Conservation (phyloP, 148 eudicot genomes). For the Euryodendron excelsum region DNA sequence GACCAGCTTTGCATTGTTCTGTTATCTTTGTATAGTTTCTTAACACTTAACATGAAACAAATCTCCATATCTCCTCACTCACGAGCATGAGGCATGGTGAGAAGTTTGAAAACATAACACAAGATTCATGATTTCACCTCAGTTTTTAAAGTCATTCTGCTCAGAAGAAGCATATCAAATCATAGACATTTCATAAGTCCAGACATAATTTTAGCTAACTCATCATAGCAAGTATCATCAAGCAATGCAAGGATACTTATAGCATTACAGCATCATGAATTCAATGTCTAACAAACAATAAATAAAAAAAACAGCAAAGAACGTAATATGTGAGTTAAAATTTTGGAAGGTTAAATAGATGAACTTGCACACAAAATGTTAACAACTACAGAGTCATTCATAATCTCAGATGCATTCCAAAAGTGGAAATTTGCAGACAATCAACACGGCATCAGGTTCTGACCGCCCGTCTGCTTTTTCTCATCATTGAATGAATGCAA, state of each 20-base stretch:
- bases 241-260: background rate
- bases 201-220: constrained; percentile 35
- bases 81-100: too few species aligned
- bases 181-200: constrained; percentile 41
- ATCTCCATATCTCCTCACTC: too few species aligned
- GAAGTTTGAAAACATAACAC: too few species aligned
- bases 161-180: constrained; percentile 31
- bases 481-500: constrained; percentile 24
- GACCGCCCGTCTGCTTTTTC: constrained; percentile 46
- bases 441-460: constrained; percentile 41
- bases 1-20: background rate
- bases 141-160: constrained; percentile 13
- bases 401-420: constrained; percentile 31
- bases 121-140: background rate
- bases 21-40: background rate
- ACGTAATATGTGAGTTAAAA: background rate
- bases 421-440: constrained; percentile 26
- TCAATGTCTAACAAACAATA: too few species aligned
- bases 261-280: background rate
- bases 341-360: background rate
- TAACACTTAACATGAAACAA: too few species aligned
- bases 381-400: background rate
- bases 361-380: background rate
- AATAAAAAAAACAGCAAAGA: background rate
- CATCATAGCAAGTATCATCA: constrained; percentile 19